Evolutionary conservation across 768 basidiomycete genomes (phyloP).

Genomic region (Tulasnella sp.): DNA sequence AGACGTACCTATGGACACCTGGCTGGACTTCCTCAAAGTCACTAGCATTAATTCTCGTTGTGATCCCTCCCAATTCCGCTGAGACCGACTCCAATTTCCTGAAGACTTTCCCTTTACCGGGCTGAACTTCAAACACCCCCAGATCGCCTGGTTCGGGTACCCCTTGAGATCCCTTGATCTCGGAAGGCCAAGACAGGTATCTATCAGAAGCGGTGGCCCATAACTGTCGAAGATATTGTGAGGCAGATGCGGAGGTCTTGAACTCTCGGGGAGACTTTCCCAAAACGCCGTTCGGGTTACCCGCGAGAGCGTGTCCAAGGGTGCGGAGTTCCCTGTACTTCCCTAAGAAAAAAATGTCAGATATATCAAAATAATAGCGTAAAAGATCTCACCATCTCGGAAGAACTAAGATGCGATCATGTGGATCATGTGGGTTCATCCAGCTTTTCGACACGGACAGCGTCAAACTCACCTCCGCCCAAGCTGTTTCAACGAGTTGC

Average conservation of each 20-base stretch:
- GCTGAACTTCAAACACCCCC: background rate
- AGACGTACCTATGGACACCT: background rate
- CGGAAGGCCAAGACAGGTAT: background rate
- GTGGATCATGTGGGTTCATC: background rate
- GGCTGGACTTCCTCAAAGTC: slow-evolving; percentile 1
- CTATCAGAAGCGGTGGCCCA: background rate
- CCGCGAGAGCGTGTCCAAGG: background rate
- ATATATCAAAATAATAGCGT: background rate
- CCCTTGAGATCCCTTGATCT: background rate
- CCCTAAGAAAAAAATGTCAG: background rate
- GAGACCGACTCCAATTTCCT: background rate
- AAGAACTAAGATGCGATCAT: background rate
- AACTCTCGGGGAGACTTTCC: background rate
- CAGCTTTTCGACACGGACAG: background rate
- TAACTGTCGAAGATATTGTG: background rate
- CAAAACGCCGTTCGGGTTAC: background rate
- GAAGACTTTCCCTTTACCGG: background rate
- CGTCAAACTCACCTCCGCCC: background rate
- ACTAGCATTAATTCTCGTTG: background rate
- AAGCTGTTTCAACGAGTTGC: background rate
- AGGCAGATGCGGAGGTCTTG: background rate
- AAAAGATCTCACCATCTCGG: background rate
- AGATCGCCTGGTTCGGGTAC: background rate
- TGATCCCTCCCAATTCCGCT: background rate
- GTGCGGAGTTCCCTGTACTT: background rate